Evolutionary conservation across 805 yeast species (phyloP).

Genomic region (Vanderwaltozyma verrucispora): DNA sequence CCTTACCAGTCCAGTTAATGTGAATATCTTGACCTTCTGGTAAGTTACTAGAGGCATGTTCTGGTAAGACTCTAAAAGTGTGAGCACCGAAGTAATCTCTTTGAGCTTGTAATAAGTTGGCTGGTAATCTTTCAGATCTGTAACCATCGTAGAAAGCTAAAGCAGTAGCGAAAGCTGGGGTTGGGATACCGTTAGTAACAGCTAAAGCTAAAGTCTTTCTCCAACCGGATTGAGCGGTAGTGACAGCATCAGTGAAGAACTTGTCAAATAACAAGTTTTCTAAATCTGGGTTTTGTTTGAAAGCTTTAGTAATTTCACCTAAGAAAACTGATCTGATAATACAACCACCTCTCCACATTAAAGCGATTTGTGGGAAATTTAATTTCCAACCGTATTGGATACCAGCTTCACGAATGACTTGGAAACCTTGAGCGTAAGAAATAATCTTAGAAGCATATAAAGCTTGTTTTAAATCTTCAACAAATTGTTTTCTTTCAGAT

Average conservation of each 20-base stretch:
- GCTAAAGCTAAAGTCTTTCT: conserved; percentile 77
- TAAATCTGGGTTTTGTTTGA: conserved; percentile 83
- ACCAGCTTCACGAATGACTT: conserved; percentile 98
- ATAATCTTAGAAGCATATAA: conserved; percentile 96
- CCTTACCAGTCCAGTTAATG: conserved; percentile 98
- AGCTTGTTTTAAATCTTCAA: conserved; percentile 95
- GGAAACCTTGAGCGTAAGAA: conserved; percentile 98
- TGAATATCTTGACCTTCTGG: conserved; percentile 81
- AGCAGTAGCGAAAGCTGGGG: conserved; percentile 97
- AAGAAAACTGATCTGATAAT: conserved; percentile 97
- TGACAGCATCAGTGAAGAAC: conserved; percentile 85
- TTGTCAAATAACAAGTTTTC: conserved; percentile 94
- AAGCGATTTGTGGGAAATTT: conserved; percentile 96
- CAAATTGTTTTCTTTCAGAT: conserved; percentile 72
- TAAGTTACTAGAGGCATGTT: conserved; percentile 61
- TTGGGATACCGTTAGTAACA: conserved; percentile 82
- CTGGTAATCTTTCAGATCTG: conserved; percentile 93
- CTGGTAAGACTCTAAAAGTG: conserved; percentile 93
- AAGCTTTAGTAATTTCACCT: conserved; percentile 94
- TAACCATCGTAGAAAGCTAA: conserved; percentile 97
- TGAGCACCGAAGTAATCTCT: conserved; percentile 99
- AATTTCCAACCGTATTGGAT: conserved; percentile 93
- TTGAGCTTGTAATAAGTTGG: conserved; percentile 97
- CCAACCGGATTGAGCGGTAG: conserved; percentile 94
- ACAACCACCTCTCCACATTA: conserved; percentile 99